Evolutionary conservation across 1,139 yeast genomes (phyloP).

Genomic region (Blastobotrys indianensis): DNA sequence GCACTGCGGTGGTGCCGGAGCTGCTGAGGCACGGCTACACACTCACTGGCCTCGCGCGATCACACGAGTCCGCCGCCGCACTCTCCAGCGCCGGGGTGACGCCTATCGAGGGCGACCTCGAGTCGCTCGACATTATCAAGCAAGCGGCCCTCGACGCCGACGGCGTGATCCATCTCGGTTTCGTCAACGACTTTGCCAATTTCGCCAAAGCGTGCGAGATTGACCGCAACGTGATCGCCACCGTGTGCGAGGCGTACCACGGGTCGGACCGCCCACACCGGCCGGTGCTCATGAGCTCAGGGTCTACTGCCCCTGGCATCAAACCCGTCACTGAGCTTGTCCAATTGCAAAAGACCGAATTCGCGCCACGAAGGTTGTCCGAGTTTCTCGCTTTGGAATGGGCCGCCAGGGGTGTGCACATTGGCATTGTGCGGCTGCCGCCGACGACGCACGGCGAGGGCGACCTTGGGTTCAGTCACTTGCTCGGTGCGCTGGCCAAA

Average conservation of each 20-base stretch:
- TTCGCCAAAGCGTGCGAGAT: conserved; percentile 15
- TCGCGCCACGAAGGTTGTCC: not conserved
- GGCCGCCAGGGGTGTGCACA: not conserved
- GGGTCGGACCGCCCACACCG: conserved; percentile 24
- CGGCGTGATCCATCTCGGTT: conserved; percentile 36
- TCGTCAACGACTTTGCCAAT: conserved; percentile 27
- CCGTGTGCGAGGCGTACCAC: conserved; percentile 26
- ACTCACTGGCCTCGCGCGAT: conserved; percentile 17
- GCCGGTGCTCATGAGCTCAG: not conserved
- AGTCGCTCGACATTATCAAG: conserved; percentile 26
- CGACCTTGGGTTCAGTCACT: conserved; percentile 24
- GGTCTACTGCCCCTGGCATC: not conserved
- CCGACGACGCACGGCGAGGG: conserved; percentile 10
- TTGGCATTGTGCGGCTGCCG: not conserved
- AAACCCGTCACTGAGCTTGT: not conserved
- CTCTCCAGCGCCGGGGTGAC: conserved; percentile 1
- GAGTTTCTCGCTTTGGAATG: not conserved
- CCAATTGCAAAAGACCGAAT: no score
- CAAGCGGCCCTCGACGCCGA: conserved; percentile 30
- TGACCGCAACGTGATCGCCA: conserved; percentile 25
- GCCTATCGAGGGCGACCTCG: conserved; percentile 25
- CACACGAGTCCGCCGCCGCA: not conserved
- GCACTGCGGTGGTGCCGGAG: conserved; percentile 9
- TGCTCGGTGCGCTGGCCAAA: conserved; percentile 18
- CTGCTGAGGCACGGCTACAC: conserved; percentile 14